Percentiles rank a stretch among this genome's conserved stretches.
Evolutionary conservation across 768 basidiomycete species (phyloP).

Genomic region (Punctularia strigosozonata): DNA sequence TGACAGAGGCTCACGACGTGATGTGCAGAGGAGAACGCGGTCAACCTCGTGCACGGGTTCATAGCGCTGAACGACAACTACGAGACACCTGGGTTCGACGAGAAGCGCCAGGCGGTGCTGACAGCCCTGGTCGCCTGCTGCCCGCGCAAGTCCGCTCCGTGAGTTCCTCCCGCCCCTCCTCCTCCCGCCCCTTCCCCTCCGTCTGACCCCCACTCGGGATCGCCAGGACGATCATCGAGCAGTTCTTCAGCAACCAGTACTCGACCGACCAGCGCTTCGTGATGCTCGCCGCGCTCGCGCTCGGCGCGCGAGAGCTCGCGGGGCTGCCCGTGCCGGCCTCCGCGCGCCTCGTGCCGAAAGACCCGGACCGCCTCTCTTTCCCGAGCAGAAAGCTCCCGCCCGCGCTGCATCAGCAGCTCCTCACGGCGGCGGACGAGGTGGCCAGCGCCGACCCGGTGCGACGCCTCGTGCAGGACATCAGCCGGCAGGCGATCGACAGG

Average conservation of each 20-base stretch:
- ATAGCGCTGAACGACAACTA: conserved; percentile 74
- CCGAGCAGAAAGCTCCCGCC: conserved; percentile 75
- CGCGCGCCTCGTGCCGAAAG: conserved; percentile 19
- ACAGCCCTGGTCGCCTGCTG: conserved; percentile 73
- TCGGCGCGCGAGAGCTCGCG: conserved; percentile 79
- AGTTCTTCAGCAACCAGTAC: conserved; percentile 92
- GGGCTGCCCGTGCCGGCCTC: conserved; percentile 24
- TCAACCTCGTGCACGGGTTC: conserved; percentile 64
- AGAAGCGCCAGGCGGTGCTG: conserved; percentile 63
- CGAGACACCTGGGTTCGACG: conserved; percentile 69
- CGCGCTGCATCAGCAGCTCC: conserved; percentile 58
- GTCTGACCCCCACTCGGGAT: not conserved
- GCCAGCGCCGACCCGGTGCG: conserved; percentile 31
- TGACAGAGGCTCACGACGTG: not conserved
- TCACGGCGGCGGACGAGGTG: conserved; percentile 26
- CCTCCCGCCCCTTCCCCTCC: not conserved
- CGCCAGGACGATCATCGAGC: conserved; percentile 69
- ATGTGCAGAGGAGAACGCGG: conserved; percentile 78
- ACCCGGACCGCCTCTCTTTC: conserved; percentile 35
- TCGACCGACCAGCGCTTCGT: conserved; percentile 76
- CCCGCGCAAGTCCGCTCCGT: conserved; percentile 76
- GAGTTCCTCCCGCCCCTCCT: conserved; percentile 20
- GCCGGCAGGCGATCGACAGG: conserved; percentile 48
- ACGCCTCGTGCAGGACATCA: conserved; percentile 50
- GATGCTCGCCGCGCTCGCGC: conserved; percentile 76